These are phyloP conservation scores for Wickerhamomyces chambardii DNA, from an alignment of 805 yeast species.

Conservation along the genomic window DNA sequence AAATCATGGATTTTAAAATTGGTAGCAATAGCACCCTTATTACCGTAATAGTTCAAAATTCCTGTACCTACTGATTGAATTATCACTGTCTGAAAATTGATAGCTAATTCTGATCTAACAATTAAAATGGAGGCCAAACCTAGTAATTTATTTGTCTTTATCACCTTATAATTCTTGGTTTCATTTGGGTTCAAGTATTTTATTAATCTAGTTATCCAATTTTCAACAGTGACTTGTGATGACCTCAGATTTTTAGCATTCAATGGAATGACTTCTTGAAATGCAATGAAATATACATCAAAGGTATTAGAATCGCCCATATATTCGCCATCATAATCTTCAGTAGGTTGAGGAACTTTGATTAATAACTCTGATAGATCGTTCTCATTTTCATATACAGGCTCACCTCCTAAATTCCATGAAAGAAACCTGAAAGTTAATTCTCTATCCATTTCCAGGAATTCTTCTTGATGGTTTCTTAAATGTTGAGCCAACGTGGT, in stretches of 20 bases:
- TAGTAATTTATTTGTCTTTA: constrained; percentile 37
- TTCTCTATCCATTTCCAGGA: constrained; percentile 8
- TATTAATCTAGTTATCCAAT: constrained; percentile 23
- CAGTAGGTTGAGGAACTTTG: too few species aligned
- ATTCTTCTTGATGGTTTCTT: constrained; percentile 6
- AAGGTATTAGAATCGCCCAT: too few species aligned
- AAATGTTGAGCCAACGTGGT: constrained; percentile 8
- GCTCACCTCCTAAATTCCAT: constrained; percentile 29
- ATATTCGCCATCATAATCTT: too few species aligned
- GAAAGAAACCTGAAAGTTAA: constrained; percentile 21
- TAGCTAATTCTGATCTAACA: constrained; percentile 20
- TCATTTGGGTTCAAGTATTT: constrained; percentile 9
- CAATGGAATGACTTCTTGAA: constrained; percentile 44
- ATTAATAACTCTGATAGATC: constrained; percentile 11
- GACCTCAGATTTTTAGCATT: constrained; percentile 28
- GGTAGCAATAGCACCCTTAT: constrained; percentile 48
- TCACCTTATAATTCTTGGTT: constrained; percentile 20
- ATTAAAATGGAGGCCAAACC: constrained; percentile 42
- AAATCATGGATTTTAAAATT: constrained; percentile 26
- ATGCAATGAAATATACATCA: constrained; percentile 32
- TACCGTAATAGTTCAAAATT: constrained; percentile 47
- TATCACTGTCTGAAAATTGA: constrained; percentile 29
- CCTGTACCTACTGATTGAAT: constrained; percentile 47
- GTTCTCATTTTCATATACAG: constrained; percentile 11
- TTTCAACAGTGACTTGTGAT: constrained; percentile 21